Percentiles rank a stretch among this genome's conserved stretches.
These are phyloP conservation scores for Brettanomyces naardenensis DNA, from an alignment of 805 yeast genomes.

Conservation along the genomic window DNA sequence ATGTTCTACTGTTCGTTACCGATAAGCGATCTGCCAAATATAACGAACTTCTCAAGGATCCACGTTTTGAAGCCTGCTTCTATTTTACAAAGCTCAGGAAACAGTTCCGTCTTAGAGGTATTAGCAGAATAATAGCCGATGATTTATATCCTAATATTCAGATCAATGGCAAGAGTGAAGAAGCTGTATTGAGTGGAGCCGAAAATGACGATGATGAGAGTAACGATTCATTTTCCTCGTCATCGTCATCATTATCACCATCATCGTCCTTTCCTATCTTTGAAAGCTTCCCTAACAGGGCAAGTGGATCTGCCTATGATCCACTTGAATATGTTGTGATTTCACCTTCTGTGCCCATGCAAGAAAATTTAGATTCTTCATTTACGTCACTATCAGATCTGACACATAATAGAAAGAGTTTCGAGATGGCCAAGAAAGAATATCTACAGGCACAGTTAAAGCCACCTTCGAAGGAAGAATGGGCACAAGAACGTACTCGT, in stretches of 20 bases:
- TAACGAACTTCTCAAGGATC: constrained; percentile 40
- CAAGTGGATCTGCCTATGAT: constrained; percentile 4
- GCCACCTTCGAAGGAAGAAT: constrained; percentile 53
- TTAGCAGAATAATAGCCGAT: constrained; percentile 38
- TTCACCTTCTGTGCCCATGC: constrained; percentile 8
- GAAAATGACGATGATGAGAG: constrained; percentile 1
- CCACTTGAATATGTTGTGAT: constrained; percentile 13
- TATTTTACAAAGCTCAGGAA: constrained; percentile 54
- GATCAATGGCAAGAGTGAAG: constrained; percentile 1
- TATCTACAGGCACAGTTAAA: constrained; percentile 1
- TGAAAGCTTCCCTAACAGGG: neutral
- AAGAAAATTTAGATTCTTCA: constrained; percentile 8
- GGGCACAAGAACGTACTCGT: constrained; percentile 55
- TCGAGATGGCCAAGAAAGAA: constrained; percentile 3
- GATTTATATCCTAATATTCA: constrained; percentile 17
- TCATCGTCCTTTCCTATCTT: neutral
- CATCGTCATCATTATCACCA: neutral
- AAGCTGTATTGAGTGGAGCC: constrained; percentile 3
- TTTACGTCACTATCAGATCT: constrained; percentile 11
- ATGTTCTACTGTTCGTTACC: constrained; percentile 60
- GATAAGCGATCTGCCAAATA: constrained; percentile 65
- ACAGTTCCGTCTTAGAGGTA: constrained; percentile 70
- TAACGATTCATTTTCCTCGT: no score
- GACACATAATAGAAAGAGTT: constrained; percentile 1
- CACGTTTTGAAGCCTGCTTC: constrained; percentile 68